A percentile compares a stretch with the other conserved stretches of the same genome.
These are phyloP conservation scores for Hirsutella rhossiliensis DNA, from an alignment of 2,329 filamentous ascomycete genomes.

Conservation along the genomic window DNA sequence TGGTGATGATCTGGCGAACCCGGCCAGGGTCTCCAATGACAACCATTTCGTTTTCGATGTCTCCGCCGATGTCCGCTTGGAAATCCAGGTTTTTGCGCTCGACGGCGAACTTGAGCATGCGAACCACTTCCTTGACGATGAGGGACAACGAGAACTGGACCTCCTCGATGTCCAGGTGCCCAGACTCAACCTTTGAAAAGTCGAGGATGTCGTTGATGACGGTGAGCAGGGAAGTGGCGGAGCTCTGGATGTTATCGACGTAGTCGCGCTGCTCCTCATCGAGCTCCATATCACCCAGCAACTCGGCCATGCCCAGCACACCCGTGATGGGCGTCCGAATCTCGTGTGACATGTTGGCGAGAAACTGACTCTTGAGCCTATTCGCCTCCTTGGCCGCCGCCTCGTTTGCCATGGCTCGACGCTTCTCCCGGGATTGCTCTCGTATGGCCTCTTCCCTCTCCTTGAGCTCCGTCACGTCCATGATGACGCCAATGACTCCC, in stretches of 20 bases:
- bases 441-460: slow-evolving; percentile 50
- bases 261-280: slow-evolving; percentile 62
- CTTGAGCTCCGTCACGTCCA: slow-evolving; percentile 66
- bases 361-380: slow-evolving; percentile 66
- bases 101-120: slow-evolving; percentile 80
- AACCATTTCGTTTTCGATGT: slow-evolving; percentile 55
- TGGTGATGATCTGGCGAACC: slow-evolving; percentile 72
- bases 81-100: slow-evolving; percentile 69
- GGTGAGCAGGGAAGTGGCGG: slow-evolving; percentile 68
- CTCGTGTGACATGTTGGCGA: slow-evolving; percentile 75
- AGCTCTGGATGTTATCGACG: slow-evolving; percentile 67
- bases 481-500: slow-evolving; percentile 66
- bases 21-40: slow-evolving; percentile 81
- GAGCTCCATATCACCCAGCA: slow-evolving; percentile 56
- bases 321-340: slow-evolving; percentile 70
- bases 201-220: slow-evolving; percentile 89
- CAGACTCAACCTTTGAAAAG: slow-evolving; percentile 77
- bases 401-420: slow-evolving; percentile 59
- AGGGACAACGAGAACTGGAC: slow-evolving; percentile 67
- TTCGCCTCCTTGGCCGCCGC: slow-evolving; percentile 71
- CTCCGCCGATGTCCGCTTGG: slow-evolving; percentile 48
- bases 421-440: slow-evolving; percentile 56
- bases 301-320: slow-evolving; percentile 68
- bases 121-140: slow-evolving; percentile 66
- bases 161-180: slow-evolving; percentile 65